Percentiles rank a stretch among this genome's conserved stretches.
Evolutionary conservation across 202 grass and related monocot species (phyloP).

Genomic region (Saccharum hybrid): DNA sequence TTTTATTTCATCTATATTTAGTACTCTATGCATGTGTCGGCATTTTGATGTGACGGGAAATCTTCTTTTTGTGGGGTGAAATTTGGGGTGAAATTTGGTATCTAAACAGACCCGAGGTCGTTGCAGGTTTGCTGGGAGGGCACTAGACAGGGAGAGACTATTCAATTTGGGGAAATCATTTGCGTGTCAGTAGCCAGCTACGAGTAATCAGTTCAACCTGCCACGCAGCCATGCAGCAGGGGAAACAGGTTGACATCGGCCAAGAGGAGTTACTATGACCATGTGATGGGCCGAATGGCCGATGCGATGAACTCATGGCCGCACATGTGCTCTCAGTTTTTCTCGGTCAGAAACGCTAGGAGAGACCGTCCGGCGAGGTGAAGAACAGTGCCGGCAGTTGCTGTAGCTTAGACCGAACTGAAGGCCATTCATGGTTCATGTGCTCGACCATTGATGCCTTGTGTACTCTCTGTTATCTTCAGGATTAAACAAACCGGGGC

Average conservation of each 20-base stretch:
- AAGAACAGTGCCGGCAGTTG: constrained; percentile 18
- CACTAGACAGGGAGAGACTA: constrained; percentile 48
- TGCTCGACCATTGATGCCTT: constrained; percentile 23
- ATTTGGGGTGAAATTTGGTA: too few relatives aligned
- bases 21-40: too few relatives aligned
- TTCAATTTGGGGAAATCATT: constrained; percentile 63
- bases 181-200: constrained; percentile 53
- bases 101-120: too few relatives aligned
- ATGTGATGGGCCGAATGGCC: constrained; percentile 37
- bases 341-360: constrained; percentile 30
- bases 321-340: constrained; percentile 27
- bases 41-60: too few relatives aligned
- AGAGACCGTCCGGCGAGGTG: constrained; percentile 1
- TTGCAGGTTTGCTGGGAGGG: constrained; percentile 49
- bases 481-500: constrained; percentile 38
- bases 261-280: constrained; percentile 30
- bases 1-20: too few relatives aligned
- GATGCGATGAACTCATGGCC: constrained; percentile 41
- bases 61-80: too few relatives aligned
- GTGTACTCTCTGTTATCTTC: constrained; percentile 30
- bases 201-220: constrained; percentile 40
- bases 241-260: constrained; percentile 44
- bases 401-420: constrained; percentile 38
- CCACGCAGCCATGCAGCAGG: constrained; percentile 35
- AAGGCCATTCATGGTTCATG: constrained; percentile 36